Base-by-base conservation (phyloP, 2,329 filamentous ascomycete genomes). In the Spiromastix sp. region DNA sequence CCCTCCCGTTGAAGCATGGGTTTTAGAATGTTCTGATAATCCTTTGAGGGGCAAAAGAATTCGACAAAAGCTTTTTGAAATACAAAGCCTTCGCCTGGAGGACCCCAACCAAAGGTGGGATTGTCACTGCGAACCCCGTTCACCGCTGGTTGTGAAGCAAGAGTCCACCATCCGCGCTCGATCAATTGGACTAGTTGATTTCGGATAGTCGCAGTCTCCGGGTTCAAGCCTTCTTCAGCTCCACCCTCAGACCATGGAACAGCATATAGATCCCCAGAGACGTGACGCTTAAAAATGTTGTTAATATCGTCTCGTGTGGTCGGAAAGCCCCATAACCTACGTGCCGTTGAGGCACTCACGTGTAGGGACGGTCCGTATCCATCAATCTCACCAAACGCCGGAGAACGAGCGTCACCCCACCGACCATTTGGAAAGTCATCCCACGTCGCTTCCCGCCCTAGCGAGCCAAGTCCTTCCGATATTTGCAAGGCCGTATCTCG, bases 51-150 rank as follows among this genome's bases (percentile, higher is more conserved):
- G 39, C 93, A 65, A 68, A 98, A 98, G 63, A 96, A 85, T 58
- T 98, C 91, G 34, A 98, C 86, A 59, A 98, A 98, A 0, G 89
- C 82, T 62, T 96, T 98, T 54, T 98, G 91, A 67, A 95, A 98
- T 31, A 96, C 86, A 56, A 93, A 96, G 12, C 91, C 91, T 49
- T 66, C 62, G 20, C 87, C 79, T 32, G 73, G 74, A 0, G 91
- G 91, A 1, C 91, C 91, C 91, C 91, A 98, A 43, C 91, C 91
- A 50, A 93, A 94, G 13, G 84, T 74, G 3, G 72, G 63, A 55
- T 98, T 77, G 31, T 72, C 75, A 18, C 83, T 93, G 22, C 72
- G 73, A 13, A 87, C 63, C 27, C 87, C 86, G 54, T 95, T 93
- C 38, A 95, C 85, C 11, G 89, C 85, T 3, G 91, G 91, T 55